phyloP scores from a whole-genome alignment of 306 rosid species.

The Trifolium dubium region DNA sequence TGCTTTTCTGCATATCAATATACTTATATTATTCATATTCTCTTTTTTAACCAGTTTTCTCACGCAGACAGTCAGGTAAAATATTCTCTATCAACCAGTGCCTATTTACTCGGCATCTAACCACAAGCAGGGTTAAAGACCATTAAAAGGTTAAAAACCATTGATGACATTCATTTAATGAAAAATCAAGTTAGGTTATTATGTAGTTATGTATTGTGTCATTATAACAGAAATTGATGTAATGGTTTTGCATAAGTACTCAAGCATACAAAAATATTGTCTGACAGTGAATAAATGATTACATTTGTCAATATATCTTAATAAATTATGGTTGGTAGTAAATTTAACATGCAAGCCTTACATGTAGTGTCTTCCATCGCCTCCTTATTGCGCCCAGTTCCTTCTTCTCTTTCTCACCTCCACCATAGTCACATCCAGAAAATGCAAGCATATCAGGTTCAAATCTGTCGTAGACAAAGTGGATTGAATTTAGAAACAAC shows the following conservation, averaged over 20 bases:
- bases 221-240: conserved; percentile 23
- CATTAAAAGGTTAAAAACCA: conserved; percentile 17
- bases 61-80: conserved; percentile 29
- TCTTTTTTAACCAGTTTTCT: conserved; percentile 8
- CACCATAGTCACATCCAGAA: conserved; percentile 98
- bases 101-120: conserved; percentile 18
- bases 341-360: conserved; percentile 50
- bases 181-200: conserved; percentile 5
- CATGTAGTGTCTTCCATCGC: conserved; percentile 99
- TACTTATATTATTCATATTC: conserved; percentile 31
- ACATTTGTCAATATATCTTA: conserved; percentile 31
- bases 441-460: conserved; percentile 99
- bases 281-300: conserved; percentile 13
- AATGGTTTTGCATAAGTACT: neutral
- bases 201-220: neutral
- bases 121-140: conserved; percentile 19
- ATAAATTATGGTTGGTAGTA: conserved; percentile 26
- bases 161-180: conserved; percentile 27
- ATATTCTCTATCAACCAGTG: conserved; percentile 11
- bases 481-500: conserved; percentile 34
- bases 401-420: conserved; percentile 91
- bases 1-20: conserved; percentile 69
- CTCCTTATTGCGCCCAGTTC: conserved; percentile 83
- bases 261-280: conserved; percentile 15
- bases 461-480: conserved; percentile 61